phyloP scores from a whole-genome alignment of 1,284 basidiomycete genomes.

The Sanghuangporus weigelae region DNA sequence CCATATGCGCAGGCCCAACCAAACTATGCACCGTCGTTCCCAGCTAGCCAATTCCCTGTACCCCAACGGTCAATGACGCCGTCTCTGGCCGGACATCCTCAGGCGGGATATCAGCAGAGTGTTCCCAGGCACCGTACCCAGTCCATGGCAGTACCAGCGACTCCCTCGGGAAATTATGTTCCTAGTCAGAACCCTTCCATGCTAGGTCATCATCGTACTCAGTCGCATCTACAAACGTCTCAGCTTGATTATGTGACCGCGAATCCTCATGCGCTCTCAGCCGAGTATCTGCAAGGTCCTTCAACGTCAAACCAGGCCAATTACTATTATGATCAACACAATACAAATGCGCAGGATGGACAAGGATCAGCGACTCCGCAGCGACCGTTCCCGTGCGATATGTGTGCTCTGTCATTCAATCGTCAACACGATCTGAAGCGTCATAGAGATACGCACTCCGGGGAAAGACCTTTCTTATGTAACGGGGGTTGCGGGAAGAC shows the following conservation, averaged over 20 bases:
- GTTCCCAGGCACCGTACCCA: conserved; percentile 11
- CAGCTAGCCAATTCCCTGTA: conserved; percentile 2
- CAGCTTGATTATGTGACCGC: conserved; percentile 3
- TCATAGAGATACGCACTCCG: conserved; percentile 74
- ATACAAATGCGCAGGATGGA: conserved; percentile 2
- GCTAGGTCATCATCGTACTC: background rate
- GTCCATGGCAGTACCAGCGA: conserved; percentile 7
- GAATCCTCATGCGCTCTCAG: background rate
- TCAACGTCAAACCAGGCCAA: conserved; percentile 1
- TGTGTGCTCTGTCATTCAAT: conserved; percentile 77
- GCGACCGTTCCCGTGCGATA: conserved; percentile 68
- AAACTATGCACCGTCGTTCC: conserved; percentile 7
- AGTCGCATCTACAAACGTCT: conserved; percentile 6
- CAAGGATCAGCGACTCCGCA: conserved; percentile 65
- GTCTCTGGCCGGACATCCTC: conserved; percentile 8
- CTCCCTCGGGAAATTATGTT: conserved; percentile 3
- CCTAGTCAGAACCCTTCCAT: conserved; percentile 7
- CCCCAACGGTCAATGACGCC: conserved; percentile 13
- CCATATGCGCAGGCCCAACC: conserved; percentile 9
- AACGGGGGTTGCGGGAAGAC: conserved; percentile 79
- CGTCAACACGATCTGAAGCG: conserved; percentile 77
- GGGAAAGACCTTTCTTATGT: conserved; percentile 75
- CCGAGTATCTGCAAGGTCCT: conserved; percentile 6
- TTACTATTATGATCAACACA: conserved; percentile 9
- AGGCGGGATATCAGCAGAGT: conserved; percentile 5